Base-by-base conservation (phyloP, 208 protist genomes). In the Naegleria gruberi region DNA sequence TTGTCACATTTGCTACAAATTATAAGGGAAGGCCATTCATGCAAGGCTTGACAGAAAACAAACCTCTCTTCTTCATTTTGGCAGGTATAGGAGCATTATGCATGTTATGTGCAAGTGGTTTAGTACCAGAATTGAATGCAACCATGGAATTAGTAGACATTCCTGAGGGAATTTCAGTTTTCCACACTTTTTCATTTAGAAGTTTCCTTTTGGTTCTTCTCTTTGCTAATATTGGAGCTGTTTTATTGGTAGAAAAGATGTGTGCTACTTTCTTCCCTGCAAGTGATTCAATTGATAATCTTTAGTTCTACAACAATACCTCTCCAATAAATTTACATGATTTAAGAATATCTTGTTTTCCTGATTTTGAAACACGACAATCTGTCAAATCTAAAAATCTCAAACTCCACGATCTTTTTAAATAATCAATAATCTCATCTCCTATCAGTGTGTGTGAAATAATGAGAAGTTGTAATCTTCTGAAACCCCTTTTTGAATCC, bases 1-100 rank as follows among this genome's bases (percentile, higher is more conserved):
- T 97, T 15, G 94, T 97, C 44, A 99, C 96, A 17, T 99, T 99
- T 92, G 97, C 95, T 37, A 96, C 98, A 43, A 99, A 99, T 93
- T 99, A 99, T 94, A 95, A 97, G 47, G 98, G 97, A 17, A 93
- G 95, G 92, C 97, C 97, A 12, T 98, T 98, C 90, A 98, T 98
- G 97, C 93, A 97, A 90, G 93, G 93, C 73, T 96, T 98, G 23
- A 91, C 88, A 89, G 96, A 97, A 89, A 98, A 98, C 91, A 95
- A 93, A 82, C 94, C 95, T n/a, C 95, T 98, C 90, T 94, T 97
- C 73, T 95, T 96, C 74, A 93, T 95, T 15, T 93, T 98, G 34
- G 93, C 96, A 46, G 91, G 96, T 86, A 91, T 97, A 8, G 89
- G 45, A 42, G 57, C 82, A 26, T 41, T 81, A 15, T 55, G 43